Evolutionary conservation across 2,329 filamentous ascomycete species (phyloP).

Genomic region (Fonsecaea nubica): DNA sequence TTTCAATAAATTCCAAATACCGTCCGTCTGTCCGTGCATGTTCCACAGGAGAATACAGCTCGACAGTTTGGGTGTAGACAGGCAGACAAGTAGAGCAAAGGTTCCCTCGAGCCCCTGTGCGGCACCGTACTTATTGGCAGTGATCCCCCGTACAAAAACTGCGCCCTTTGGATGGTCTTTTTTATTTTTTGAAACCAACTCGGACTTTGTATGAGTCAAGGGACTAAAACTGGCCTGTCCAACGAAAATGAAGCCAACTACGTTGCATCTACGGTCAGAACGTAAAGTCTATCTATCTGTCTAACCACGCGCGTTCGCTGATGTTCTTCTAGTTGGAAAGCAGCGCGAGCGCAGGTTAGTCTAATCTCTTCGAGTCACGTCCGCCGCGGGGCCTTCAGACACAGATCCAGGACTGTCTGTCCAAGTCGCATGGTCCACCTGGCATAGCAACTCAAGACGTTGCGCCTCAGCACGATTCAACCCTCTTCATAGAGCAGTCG

Average conservation of each 20-base stretch:
- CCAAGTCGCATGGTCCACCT: neutral
- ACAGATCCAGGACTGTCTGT: neutral
- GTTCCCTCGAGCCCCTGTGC: neutral
- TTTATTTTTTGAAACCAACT: neutral
- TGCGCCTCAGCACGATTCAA: conserved; percentile 10
- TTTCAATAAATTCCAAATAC: no score
- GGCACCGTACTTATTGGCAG: neutral
- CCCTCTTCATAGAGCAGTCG: conserved; percentile 8
- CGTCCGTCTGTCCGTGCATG: no score
- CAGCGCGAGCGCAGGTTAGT: conserved; percentile 14
- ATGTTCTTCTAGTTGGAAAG: conserved; percentile 23
- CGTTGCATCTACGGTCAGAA: conserved; percentile 30
- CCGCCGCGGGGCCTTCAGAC: conserved; percentile 4
- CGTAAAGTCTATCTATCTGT: conserved; percentile 22
- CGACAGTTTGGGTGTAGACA: no score
- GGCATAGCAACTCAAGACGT: conserved; percentile 13
- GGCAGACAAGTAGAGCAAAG: no score
- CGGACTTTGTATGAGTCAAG: neutral
- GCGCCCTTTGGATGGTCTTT: neutral
- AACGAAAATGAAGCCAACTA: neutral
- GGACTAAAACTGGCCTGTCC: neutral
- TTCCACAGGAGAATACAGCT: no score
- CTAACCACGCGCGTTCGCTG: conserved; percentile 14
- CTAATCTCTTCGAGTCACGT: neutral
- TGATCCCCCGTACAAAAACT: neutral